phyloP scores from a whole-genome alignment of 2,329 filamentous ascomycete genomes.

The Scedosporium apiospermum region DNA sequence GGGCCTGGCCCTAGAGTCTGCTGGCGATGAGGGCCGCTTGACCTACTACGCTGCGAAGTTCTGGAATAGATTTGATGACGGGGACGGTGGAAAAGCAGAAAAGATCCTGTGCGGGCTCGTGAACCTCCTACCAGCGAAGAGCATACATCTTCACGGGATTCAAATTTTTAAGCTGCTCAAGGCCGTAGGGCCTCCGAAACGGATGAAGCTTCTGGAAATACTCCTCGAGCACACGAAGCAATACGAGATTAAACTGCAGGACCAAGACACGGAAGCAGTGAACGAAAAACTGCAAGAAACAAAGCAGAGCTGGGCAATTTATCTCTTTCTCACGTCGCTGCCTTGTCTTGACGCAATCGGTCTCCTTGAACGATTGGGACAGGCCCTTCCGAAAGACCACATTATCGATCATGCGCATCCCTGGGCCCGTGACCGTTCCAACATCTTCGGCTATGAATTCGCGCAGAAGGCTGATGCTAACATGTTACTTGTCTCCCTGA shows the following conservation, averaged over 20 bases:
- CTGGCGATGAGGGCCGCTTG: background rate
- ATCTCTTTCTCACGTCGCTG: background rate
- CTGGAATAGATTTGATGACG: background rate
- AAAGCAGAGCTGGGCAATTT: background rate
- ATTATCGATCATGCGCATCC: background rate
- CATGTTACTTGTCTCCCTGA: background rate
- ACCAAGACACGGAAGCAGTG: background rate
- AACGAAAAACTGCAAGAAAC: background rate
- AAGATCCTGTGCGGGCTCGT: background rate
- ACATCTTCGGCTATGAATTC: background rate
- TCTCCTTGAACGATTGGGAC: background rate
- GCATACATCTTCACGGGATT: background rate
- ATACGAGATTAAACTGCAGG: background rate
- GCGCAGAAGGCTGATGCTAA: background rate
- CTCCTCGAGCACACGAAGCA: background rate
- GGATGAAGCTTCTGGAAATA: background rate
- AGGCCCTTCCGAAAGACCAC: background rate
- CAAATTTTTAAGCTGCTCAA: background rate
- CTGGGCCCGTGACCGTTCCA: too few relatives aligned
- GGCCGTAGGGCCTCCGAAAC: background rate
- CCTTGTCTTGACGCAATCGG: background rate
- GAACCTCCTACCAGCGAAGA: background rate
- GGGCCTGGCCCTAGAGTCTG: background rate
- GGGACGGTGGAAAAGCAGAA: background rate
- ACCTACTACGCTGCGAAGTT: background rate